A percentile compares a stretch with the other conserved stretches of the same genome.
phyloP scores from a whole-genome alignment of 2,329 filamentous ascomycete species.

The Xylaria sp. region DNA sequence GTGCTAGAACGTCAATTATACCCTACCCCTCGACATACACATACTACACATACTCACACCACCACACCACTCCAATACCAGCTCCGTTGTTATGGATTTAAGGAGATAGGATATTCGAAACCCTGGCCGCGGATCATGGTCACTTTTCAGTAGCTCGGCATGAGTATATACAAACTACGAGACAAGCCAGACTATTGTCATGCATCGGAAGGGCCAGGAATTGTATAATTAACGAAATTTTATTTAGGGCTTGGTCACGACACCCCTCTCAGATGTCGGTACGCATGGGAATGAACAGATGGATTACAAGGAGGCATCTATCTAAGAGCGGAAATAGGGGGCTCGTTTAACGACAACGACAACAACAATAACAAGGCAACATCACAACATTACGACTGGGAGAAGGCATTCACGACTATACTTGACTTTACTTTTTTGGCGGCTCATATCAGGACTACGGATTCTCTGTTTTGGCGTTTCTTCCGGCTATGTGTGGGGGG shows the following conservation, averaged over 20 bases:
- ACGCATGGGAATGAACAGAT: neutral
- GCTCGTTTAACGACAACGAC: neutral
- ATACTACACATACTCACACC: too few relatives aligned
- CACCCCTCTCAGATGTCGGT: neutral
- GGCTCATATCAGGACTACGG: neutral
- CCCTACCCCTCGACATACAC: neutral
- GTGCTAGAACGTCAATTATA: neutral
- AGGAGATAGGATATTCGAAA: neutral
- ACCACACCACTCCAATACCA: too few relatives aligned
- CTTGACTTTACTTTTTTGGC: too few relatives aligned
- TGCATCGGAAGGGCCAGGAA: neutral
- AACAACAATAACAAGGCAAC: neutral
- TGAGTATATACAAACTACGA: neutral
- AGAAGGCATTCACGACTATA: neutral
- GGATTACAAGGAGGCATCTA: too few relatives aligned
- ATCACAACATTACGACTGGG: neutral
- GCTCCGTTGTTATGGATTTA: neutral
- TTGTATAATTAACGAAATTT: neutral
- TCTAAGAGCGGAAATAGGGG: neutral
- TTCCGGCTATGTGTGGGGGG: neutral
- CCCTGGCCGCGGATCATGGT: neutral
- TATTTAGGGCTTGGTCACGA: neutral
- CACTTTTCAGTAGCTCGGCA: neutral
- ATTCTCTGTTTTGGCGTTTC: neutral
- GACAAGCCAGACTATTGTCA: neutral